Conservation (phyloP, 208 protist genomes). For the Wallacemonas sp. region DNA sequence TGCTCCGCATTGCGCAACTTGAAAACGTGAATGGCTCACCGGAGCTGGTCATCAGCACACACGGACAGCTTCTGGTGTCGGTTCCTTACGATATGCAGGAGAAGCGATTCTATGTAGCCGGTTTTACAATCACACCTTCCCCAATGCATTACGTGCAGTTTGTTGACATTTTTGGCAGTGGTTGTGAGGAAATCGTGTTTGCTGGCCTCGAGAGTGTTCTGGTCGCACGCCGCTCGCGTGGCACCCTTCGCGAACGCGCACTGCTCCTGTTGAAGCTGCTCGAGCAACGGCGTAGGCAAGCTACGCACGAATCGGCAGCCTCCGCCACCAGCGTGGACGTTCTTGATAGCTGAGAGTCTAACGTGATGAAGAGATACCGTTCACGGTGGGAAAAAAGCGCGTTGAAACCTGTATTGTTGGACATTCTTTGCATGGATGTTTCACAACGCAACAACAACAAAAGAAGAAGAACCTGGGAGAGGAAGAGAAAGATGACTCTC, state of each 20-base stretch:
- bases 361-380: too few species aligned
- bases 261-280: constrained; percentile 56
- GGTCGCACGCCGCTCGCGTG: constrained; percentile 46
- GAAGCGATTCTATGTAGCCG: constrained; percentile 55
- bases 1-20: constrained; percentile 44
- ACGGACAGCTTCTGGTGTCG: constrained; percentile 71
- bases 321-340: neutral
- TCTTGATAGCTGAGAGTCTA: neutral
- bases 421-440: too few species aligned
- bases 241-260: constrained; percentile 34
- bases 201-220: constrained; percentile 70
- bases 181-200: constrained; percentile 63
- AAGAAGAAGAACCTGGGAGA: neutral
- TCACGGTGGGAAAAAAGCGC: too few species aligned
- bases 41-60: constrained; percentile 77
- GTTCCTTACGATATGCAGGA: constrained; percentile 51
- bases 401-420: too few species aligned
- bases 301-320: neutral
- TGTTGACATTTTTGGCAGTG: constrained; percentile 73
- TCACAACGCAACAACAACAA: too few species aligned
- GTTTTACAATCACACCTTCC: constrained; percentile 57
- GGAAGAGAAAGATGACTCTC: too few species aligned
- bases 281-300: constrained; percentile 19
- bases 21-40: constrained; percentile 21
- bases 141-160: constrained; percentile 79